Evolutionary conservation across 2,329 filamentous ascomycete species (phyloP).

Genomic region (Claviceps digitariae): DNA sequence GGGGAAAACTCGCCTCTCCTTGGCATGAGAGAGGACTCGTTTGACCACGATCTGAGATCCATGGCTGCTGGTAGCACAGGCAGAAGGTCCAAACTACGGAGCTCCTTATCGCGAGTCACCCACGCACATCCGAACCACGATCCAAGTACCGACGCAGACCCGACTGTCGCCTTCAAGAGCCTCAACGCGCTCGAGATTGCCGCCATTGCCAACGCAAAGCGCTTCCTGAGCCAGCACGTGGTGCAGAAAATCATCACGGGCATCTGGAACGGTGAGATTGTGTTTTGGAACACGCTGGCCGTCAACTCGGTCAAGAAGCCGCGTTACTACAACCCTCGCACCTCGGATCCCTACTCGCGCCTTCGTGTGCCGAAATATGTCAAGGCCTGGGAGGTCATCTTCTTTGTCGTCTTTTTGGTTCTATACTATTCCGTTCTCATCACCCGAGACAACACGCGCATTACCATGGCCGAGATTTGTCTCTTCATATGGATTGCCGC

Average conservation of each 20-base stretch:
- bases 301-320: slow-evolving; percentile 62
- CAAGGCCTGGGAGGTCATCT: slow-evolving; percentile 71
- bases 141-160: slow-evolving; percentile 37
- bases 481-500: slow-evolving; percentile 79
- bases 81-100: slow-evolving; percentile 35
- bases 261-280: slow-evolving; percentile 76
- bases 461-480: slow-evolving; percentile 56
- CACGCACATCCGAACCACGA: slow-evolving; percentile 22
- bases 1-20: slow-evolving; percentile 37
- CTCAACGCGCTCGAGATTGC: slow-evolving; percentile 83
- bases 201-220: slow-evolving; percentile 67
- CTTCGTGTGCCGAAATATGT: slow-evolving; percentile 70
- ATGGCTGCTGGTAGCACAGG: slow-evolving; percentile 24
- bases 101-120: slow-evolving; percentile 42
- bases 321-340: slow-evolving; percentile 56
- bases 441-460: slow-evolving; percentile 49
- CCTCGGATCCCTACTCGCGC: slow-evolving; percentile 60
- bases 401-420: slow-evolving; percentile 62
- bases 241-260: slow-evolving; percentile 75
- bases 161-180: slow-evolving; percentile 59
- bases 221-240: slow-evolving; percentile 65
- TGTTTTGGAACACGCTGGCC: slow-evolving; percentile 74
- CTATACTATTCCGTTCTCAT: slow-evolving; percentile 83
- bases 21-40: slow-evolving; percentile 18
- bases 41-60: slow-evolving; percentile 9